A percentile compares a stretch with the other conserved stretches of the same genome.
Evolutionary conservation across 1,284 basidiomycete genomes (phyloP).

Genomic region (Apiotrichum laibachii): DNA sequence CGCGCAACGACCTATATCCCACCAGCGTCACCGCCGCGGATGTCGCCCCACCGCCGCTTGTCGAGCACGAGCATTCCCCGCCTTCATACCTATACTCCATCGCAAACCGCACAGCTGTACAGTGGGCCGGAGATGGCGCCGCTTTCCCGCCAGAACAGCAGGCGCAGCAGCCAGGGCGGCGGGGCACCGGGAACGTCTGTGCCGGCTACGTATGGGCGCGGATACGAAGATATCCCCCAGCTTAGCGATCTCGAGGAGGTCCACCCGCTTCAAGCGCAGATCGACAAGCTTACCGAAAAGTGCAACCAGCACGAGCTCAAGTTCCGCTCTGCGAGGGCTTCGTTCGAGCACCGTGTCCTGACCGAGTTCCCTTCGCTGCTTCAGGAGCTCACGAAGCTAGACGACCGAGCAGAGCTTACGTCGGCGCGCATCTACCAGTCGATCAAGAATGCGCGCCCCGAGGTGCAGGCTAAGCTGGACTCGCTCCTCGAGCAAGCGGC

Average conservation of each 20-base stretch:
- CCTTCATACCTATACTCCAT: neutral
- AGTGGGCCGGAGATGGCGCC: neutral
- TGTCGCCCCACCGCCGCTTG: neutral
- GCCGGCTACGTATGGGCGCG: neutral
- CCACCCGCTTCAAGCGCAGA: conserved; percentile 33
- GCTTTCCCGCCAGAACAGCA: neutral
- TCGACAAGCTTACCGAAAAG: conserved; percentile 31
- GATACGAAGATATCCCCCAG: neutral
- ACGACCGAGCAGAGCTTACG: conserved; percentile 37
- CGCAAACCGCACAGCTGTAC: neutral
- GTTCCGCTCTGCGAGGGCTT: conserved; percentile 36
- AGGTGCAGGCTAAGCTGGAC: conserved; percentile 24
- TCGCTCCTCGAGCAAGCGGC: conserved; percentile 20
- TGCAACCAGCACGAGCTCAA: conserved; percentile 43
- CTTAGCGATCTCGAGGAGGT: neutral
- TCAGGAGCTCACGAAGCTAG: conserved; percentile 27
- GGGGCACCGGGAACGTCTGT: neutral
- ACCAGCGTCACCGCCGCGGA: neutral
- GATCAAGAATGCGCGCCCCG: conserved; percentile 22
- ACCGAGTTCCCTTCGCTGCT: conserved; percentile 33
- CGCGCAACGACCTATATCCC: neutral
- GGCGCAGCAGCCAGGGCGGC: neutral
- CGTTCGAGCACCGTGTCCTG: conserved; percentile 44
- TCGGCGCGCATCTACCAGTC: conserved; percentile 24
- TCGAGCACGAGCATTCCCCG: neutral